phyloP scores from a whole-genome alignment of 345 rosid species.

The Bruguiera sexangula region DNA sequence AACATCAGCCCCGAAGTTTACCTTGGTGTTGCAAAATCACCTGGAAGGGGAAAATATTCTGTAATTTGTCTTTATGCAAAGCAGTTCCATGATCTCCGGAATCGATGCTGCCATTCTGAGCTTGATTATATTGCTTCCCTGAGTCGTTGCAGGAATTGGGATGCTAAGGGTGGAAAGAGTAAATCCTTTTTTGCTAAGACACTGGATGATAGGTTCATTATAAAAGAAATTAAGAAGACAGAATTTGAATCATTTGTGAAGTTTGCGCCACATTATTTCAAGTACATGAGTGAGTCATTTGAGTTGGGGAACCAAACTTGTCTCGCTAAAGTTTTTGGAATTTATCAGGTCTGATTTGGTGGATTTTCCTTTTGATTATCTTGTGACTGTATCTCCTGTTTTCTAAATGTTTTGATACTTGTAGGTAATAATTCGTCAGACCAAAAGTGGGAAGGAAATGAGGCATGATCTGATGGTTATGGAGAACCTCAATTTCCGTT shows the following conservation, averaged over 20 bases:
- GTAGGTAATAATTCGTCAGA: constrained; percentile 73
- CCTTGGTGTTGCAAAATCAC: constrained; percentile 57
- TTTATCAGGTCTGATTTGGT: constrained; percentile 65
- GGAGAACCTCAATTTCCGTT: constrained; percentile 85
- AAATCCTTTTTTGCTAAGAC: constrained; percentile 84
- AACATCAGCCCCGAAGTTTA: constrained; percentile 51
- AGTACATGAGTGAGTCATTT: constrained; percentile 74
- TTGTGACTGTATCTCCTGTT: background rate
- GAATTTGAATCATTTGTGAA: constrained; percentile 84
- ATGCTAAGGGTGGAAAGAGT: constrained; percentile 98
- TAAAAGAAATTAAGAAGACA: constrained; percentile 91
- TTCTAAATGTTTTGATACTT: constrained; percentile 14
- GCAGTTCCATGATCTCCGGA: constrained; percentile 74
- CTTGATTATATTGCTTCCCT: constrained; percentile 78
- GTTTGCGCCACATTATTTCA: constrained; percentile 76
- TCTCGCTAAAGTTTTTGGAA: constrained; percentile 93
- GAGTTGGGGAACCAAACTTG: constrained; percentile 82
- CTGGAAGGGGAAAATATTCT: constrained; percentile 73
- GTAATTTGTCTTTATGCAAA: constrained; percentile 67
- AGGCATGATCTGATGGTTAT: constrained; percentile 91
- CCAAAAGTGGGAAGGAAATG: constrained; percentile 76
- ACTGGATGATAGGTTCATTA: constrained; percentile 76
- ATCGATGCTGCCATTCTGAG: constrained; percentile 67
- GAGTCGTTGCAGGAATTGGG: constrained; percentile 86
- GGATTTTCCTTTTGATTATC: background rate